A percentile compares a stretch with the other conserved stretches of the same genome.
Conservation (phyloP, 2,329 filamentous ascomycete genomes). For the Clarireedia monteithiana region DNA sequence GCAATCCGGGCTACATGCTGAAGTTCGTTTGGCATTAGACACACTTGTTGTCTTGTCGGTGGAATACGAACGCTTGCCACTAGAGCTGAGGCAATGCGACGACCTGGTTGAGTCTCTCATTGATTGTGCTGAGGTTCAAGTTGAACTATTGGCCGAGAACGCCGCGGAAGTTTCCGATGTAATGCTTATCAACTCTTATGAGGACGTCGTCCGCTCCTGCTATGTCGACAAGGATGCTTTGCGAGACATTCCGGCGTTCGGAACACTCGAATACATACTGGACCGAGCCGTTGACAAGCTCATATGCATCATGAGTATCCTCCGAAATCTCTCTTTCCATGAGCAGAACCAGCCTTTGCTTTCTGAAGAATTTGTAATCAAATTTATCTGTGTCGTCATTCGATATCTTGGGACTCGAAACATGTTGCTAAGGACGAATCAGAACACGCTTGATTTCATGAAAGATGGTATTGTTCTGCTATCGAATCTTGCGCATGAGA, state of each 20-base stretch:
- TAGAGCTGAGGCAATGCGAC: slow-evolving; percentile 67
- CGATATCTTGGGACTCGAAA: slow-evolving; percentile 83
- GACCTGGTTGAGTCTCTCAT: slow-evolving; percentile 82
- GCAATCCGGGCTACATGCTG: slow-evolving; percentile 80
- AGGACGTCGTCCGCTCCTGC: slow-evolving; percentile 77
- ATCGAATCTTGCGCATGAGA: slow-evolving; percentile 75
- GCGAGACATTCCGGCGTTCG: slow-evolving; percentile 66
- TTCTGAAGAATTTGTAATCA: slow-evolving; percentile 69
- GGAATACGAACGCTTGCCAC: slow-evolving; percentile 51
- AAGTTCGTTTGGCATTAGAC: slow-evolving; percentile 85
- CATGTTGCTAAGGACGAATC: slow-evolving; percentile 72
- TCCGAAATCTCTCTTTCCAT: slow-evolving; percentile 86
- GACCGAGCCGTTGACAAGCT: slow-evolving; percentile 81
- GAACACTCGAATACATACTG: slow-evolving; percentile 69
- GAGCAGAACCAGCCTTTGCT: slow-evolving; percentile 69
- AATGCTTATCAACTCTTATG: slow-evolving; percentile 75
- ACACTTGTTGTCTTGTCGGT: slow-evolving; percentile 62
- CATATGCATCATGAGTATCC: slow-evolving; percentile 83
- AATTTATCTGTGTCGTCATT: slow-evolving; percentile 76
- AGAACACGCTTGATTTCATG: slow-evolving; percentile 92
- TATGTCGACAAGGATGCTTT: slow-evolving; percentile 65
- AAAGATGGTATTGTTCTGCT: slow-evolving; percentile 87
- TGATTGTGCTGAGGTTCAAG: slow-evolving; percentile 84
- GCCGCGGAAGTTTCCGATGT: slow-evolving; percentile 81
- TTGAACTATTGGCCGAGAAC: slow-evolving; percentile 77